Conservation (phyloP, 352 stramenopile genomes). For the Phytopythium helicoides region DNA sequence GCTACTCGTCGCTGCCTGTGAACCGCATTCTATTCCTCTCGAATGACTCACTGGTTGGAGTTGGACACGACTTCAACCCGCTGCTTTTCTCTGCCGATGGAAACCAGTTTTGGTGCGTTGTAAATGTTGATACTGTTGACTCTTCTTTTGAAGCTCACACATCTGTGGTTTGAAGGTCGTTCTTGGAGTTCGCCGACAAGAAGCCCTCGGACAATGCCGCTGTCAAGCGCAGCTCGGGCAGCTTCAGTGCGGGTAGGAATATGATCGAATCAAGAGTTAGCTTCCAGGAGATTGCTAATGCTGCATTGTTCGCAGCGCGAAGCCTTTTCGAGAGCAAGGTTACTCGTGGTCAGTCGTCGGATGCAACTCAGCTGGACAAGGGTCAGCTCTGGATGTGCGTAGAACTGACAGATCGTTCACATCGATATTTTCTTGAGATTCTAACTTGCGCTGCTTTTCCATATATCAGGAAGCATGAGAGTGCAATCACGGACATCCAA, state of each 20-base stretch:
- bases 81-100: constrained; percentile 81
- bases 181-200: constrained; percentile 77
- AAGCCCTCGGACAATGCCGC: constrained; percentile 48
- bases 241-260: constrained; percentile 63
- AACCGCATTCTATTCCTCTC: constrained; percentile 87
- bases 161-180: constrained; percentile 38
- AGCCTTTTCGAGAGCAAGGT: constrained; percentile 88
- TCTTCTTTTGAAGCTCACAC: no score
- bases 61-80: constrained; percentile 92
- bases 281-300: not conserved
- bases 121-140: no score
- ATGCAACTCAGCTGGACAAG: constrained; percentile 80
- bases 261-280: not conserved
- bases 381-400: constrained; percentile 81
- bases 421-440: not conserved
- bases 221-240: constrained; percentile 54
- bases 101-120: constrained; percentile 75
- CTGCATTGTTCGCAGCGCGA: constrained; percentile 28
- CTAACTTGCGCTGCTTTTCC: not conserved
- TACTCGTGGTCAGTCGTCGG: constrained; percentile 74
- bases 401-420: not conserved
- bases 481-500: constrained; percentile 83
- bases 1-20: constrained; percentile 85
- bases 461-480: constrained; percentile 74
- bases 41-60: constrained; percentile 85